Conservation (phyloP, 768 basidiomycete species). For the Tephrocybe sp. region DNA sequence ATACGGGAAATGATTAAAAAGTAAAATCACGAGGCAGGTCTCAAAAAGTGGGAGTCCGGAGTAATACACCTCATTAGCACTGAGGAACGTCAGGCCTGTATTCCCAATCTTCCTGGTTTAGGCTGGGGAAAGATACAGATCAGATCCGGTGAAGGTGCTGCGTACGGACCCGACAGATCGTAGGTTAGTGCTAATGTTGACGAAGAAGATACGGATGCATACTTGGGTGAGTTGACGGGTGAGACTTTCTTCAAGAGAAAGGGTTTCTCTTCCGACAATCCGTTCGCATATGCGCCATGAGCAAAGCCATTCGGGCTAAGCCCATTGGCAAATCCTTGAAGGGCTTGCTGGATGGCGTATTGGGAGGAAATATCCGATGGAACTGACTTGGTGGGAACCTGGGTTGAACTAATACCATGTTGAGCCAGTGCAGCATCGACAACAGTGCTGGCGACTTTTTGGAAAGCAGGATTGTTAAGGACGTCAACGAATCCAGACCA, state of each 20-base stretch:
- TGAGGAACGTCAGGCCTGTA: too few species aligned
- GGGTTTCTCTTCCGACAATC: too few species aligned
- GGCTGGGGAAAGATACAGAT: background rate
- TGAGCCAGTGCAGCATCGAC: background rate
- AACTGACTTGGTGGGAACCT: background rate
- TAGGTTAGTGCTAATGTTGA: background rate
- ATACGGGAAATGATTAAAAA: too few species aligned
- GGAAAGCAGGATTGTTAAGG: slow-evolving; percentile 1
- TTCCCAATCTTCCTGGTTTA: too few species aligned
- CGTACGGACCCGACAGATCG: background rate
- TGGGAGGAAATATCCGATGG: background rate
- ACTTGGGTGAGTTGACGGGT: background rate
- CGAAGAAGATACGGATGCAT: background rate
- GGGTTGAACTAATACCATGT: background rate
- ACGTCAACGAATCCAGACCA: slow-evolving; percentile 5
- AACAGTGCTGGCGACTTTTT: background rate
- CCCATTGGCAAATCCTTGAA: background rate
- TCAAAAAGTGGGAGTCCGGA: too few species aligned
- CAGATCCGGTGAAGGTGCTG: background rate
- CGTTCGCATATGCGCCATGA: too few species aligned
- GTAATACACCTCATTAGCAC: too few species aligned
- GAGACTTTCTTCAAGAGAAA: background rate
- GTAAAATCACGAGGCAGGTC: too few species aligned
- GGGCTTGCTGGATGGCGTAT: background rate
- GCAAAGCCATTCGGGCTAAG: too few species aligned